phyloP scores from a whole-genome alignment of 2,329 filamentous ascomycete species.

The Colletotrichum euphorbiae region DNA sequence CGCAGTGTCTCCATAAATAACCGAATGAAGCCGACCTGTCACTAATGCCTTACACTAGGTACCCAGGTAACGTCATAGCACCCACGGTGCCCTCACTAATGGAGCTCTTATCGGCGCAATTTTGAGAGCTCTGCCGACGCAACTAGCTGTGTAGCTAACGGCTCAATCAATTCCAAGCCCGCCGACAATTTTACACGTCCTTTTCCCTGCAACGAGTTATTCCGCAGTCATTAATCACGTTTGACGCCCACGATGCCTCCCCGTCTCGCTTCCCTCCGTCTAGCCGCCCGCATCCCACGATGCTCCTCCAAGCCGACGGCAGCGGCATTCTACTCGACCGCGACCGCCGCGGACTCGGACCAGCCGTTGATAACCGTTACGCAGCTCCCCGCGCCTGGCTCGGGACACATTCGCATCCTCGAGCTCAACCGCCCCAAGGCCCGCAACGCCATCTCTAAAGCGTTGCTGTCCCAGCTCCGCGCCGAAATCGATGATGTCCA shows the following conservation, averaged over 20 bases:
- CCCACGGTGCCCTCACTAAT: slow-evolving; percentile 18
- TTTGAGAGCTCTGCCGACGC: not conserved
- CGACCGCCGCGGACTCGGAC: slow-evolving; percentile 51
- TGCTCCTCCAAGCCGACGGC: slow-evolving; percentile 7
- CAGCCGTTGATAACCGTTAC: slow-evolving; percentile 74
- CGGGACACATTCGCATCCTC: slow-evolving; percentile 87
- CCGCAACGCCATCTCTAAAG: slow-evolving; percentile 89
- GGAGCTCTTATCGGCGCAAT: slow-evolving; percentile 24
- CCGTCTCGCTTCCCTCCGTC: slow-evolving; percentile 42
- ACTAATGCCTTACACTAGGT: not conserved
- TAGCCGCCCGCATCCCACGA: slow-evolving; percentile 42
- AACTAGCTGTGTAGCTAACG: not conserved
- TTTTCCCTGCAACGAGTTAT: not conserved
- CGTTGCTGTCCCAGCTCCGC: slow-evolving; percentile 78
- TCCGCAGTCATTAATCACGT: not conserved
- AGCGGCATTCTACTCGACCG: slow-evolving; percentile 55
- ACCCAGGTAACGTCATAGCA: slow-evolving; percentile 27
- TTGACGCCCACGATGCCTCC: slow-evolving; percentile 47
- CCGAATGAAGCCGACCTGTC: slow-evolving; percentile 32
- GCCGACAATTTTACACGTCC: not conserved
- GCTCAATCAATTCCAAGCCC: not conserved
- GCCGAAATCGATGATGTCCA: slow-evolving; percentile 80
- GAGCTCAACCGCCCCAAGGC: slow-evolving; percentile 86
- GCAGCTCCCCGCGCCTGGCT: slow-evolving; percentile 80
- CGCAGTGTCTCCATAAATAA: slow-evolving; percentile 28